Evolutionary conservation across 2,329 filamentous ascomycete species (phyloP).

Genomic region (Penicillium crustosum): DNA sequence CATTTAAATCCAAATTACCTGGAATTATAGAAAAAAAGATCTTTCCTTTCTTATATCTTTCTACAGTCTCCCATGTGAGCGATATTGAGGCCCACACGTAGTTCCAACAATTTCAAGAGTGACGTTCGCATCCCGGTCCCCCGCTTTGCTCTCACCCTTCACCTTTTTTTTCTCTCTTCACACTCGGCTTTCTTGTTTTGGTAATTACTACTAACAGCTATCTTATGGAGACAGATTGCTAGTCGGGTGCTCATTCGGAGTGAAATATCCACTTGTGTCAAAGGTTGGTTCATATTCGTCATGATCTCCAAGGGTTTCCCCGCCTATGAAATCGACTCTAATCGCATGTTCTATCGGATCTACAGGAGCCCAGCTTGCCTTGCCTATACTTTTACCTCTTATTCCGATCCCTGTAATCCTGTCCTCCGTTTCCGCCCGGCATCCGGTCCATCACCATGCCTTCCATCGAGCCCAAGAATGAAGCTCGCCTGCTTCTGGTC

Average conservation of each 20-base stretch:
- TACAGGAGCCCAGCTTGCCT: neutral
- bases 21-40: neutral
- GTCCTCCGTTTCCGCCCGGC: neutral
- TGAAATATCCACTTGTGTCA: neutral
- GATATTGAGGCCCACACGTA: slow-evolving; percentile 19
- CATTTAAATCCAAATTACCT: neutral
- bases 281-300: slow-evolving; percentile 6
- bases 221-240: slow-evolving; percentile 6
- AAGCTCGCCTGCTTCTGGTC: slow-evolving; percentile 69
- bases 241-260: neutral
- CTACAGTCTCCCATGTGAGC: slow-evolving; percentile 13
- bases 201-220: neutral
- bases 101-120: neutral
- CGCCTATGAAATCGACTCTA: slow-evolving; percentile 5
- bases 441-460: slow-evolving; percentile 31
- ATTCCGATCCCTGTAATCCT: neutral
- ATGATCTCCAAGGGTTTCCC: slow-evolving; percentile 8
- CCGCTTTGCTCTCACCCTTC: slow-evolving; percentile 4
- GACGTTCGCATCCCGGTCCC: slow-evolving; percentile 13
- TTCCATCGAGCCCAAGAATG: slow-evolving; percentile 34
- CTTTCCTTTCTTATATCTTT: neutral
- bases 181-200: neutral
- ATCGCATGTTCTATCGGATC: neutral
- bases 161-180: neutral
- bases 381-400: too few relatives aligned